A percentile compares a stretch with the other conserved stretches of the same genome.
phyloP scores from a whole-genome alignment of 805 yeast species.

The Wickerhamiella brachini region DNA sequence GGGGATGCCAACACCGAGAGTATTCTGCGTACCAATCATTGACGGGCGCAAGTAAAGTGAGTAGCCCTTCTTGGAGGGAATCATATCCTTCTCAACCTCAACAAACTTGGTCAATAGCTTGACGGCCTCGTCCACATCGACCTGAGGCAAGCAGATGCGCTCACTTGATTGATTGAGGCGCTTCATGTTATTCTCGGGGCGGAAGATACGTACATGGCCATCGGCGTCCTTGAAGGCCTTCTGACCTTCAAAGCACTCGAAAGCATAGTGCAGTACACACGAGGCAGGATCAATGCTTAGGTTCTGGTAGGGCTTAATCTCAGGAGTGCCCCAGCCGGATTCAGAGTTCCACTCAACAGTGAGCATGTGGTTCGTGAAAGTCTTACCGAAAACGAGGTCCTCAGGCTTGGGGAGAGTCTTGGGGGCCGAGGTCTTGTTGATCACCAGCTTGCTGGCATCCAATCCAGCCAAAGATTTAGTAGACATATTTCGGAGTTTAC shows the following conservation, averaged over 20 bases:
- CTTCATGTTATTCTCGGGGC: slow-evolving; percentile 83
- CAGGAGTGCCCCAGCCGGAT: slow-evolving; percentile 81
- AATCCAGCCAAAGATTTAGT: slow-evolving; percentile 26
- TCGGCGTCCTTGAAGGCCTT: slow-evolving; percentile 61
- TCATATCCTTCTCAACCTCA: slow-evolving; percentile 57
- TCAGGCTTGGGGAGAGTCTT: slow-evolving; percentile 46
- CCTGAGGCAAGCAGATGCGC: slow-evolving; percentile 79
- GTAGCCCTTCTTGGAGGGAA: slow-evolving; percentile 79
- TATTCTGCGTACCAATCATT: slow-evolving; percentile 80
- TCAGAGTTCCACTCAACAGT: slow-evolving; percentile 67
- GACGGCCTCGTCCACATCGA: slow-evolving; percentile 64
- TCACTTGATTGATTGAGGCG: slow-evolving; percentile 83
- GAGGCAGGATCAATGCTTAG: slow-evolving; percentile 73
- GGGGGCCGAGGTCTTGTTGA: slow-evolving; percentile 37
- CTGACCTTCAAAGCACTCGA: slow-evolving; percentile 90
- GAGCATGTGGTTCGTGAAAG: slow-evolving; percentile 82
- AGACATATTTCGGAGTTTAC: not conserved
- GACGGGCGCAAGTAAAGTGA: slow-evolving; percentile 91
- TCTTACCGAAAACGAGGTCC: slow-evolving; percentile 52
- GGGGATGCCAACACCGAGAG: slow-evolving; percentile 79
- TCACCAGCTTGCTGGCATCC: slow-evolving; percentile 40
- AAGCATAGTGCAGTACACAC: slow-evolving; percentile 86
- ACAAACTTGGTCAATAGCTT: slow-evolving; percentile 66
- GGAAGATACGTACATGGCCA: slow-evolving; percentile 65
- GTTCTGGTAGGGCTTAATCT: slow-evolving; percentile 72